Evolutionary conservation across 2,329 filamentous ascomycete species (phyloP), one percentile per base, ranked within the genome.

Genomic region (Blastomyces emzantsi): DNA sequence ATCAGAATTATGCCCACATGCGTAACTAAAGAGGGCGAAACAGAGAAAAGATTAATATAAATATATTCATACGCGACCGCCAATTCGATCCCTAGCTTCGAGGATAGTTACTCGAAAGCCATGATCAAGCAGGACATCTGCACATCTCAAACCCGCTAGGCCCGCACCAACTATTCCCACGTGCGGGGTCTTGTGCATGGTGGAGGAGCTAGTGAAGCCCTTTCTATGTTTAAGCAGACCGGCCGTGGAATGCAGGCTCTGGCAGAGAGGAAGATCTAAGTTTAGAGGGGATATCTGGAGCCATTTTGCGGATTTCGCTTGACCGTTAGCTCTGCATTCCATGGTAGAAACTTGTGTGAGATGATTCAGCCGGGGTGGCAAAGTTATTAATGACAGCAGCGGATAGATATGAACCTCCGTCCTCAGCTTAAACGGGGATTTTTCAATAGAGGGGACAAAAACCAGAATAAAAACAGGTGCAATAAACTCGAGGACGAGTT

Each of bases 161-260:
- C 85, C 85, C 47, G 84, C 84, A 22, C 85, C 85, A 11, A 87
- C 78, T 33, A 87, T 75, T 54, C 83, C 82, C n/a, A 87, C 76
- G 65, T 80, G 79, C 7, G 79, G 80, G 55, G 70, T 74, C 62
- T 73, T 75, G 33, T 72, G 73, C 72, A 74, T 76, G n/a, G 67
- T 64, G 58, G 30, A 70, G 28, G 33, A 30, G n/a, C 41, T n/a
- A 2, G 33, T 47, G 7, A 55, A 56, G 45, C 52, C 25, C 25
- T 25, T 47, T 15, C 52, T 52, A 33, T 63, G 52, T 49, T 59
- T 51, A 39, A 63, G 25, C 5, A 57, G 13, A 19, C 51, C 36
- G 28, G 61, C 17, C 8, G 51, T 47, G 15, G 51, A 28, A 17
- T 62, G 39, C 13, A 62, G 33, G 6, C 56, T 63, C 17, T 63